Evolutionary conservation across 176 grass and related monocot species (phyloP).

Genomic region (Oryza coarctata): DNA sequence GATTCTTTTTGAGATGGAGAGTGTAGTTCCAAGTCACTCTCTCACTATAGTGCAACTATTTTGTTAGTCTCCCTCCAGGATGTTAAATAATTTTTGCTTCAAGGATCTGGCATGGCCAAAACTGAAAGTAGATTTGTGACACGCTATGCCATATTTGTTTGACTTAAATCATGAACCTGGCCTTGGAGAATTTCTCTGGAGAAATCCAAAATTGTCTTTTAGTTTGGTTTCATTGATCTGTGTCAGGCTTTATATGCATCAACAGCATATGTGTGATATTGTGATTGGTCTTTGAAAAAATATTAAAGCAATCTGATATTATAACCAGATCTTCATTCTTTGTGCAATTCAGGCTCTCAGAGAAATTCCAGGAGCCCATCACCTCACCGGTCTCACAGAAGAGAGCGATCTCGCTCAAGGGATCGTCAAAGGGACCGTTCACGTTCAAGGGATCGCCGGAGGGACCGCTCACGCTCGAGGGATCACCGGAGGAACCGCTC

Average conservation of each 20-base stretch:
- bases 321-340: not conserved
- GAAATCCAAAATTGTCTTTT: not conserved
- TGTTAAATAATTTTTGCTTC: not conserved
- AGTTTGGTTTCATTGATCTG: not conserved
- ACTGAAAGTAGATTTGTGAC: not conserved
- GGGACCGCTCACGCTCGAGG: conserved; percentile 34
- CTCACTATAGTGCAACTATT: not conserved
- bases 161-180: not conserved
- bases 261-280: not conserved
- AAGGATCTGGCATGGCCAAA: not conserved
- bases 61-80: not conserved
- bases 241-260: not conserved
- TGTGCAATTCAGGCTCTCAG: conserved; percentile 36
- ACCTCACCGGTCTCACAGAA: conserved; percentile 46
- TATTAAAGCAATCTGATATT: not conserved
- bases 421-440: conserved; percentile 30
- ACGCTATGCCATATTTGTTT: not conserved
- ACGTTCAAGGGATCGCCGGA: conserved; percentile 29
- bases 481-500: conserved; percentile 29
- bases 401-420: conserved; percentile 51
- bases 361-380: conserved; percentile 37
- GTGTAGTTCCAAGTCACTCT: not conserved
- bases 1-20: no score
- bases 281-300: not conserved
- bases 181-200: not conserved